phyloP scores from a whole-genome alignment of 2,329 filamentous ascomycete species.

The Fonsecaea nubica region DNA sequence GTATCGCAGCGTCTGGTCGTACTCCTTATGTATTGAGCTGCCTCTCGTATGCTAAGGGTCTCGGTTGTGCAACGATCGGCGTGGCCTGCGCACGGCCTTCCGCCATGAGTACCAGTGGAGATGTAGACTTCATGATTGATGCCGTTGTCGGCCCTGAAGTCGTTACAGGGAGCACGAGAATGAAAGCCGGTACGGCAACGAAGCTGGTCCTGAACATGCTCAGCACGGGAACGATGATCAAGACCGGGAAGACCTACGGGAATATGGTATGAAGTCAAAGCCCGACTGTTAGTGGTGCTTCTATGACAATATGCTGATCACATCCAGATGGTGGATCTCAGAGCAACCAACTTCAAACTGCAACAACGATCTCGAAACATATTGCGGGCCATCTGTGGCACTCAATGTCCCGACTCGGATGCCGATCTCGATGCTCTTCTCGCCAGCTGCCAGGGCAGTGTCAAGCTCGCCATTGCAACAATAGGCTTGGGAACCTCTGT shows the following conservation, averaged over 20 bases:
- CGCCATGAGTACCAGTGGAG: constrained; percentile 41
- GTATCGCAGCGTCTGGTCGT: constrained; percentile 53
- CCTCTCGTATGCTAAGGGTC: constrained; percentile 46
- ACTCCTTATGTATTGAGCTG: constrained; percentile 53
- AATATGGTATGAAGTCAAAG: constrained; percentile 47
- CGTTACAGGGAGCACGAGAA: constrained; percentile 55
- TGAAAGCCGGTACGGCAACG: constrained; percentile 56
- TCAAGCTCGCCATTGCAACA: constrained; percentile 47
- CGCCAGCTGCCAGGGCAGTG: constrained; percentile 42
- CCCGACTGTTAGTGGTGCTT: background rate
- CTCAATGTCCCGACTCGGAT: constrained; percentile 38
- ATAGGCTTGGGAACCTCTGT: constrained; percentile 40
- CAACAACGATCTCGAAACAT: constrained; percentile 47
- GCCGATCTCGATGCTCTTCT: constrained; percentile 43
- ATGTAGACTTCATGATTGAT: constrained; percentile 47
- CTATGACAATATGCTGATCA: background rate
- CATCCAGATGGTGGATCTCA: constrained; percentile 47
- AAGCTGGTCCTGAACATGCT: constrained; percentile 56
- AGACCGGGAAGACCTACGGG: constrained; percentile 51
- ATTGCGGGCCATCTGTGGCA: constrained; percentile 41
- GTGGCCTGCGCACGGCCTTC: constrained; percentile 50
- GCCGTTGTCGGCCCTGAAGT: constrained; percentile 53
- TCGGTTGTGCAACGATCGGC: constrained; percentile 49
- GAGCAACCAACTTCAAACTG: constrained; percentile 50
- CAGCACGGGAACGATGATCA: constrained; percentile 53